These are phyloP conservation scores for Turritis glabra DNA, from an alignment of 345 rosid species.

Conservation along the genomic window DNA sequence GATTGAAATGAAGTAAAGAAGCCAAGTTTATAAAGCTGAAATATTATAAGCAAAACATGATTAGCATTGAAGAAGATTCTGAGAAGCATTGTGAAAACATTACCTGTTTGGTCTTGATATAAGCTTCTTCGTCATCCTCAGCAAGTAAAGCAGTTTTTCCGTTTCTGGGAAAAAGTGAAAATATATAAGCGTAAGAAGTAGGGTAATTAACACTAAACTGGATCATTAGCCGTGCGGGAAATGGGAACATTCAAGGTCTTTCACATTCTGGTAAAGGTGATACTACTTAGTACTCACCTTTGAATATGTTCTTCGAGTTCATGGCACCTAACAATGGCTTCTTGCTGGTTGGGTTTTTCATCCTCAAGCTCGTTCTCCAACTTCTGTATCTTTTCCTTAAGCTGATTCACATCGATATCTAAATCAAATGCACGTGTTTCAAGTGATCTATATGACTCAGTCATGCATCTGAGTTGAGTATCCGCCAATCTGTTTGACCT, in stretches of 20 bases:
- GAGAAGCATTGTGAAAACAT: background rate
- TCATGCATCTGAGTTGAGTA: conserved; percentile 93
- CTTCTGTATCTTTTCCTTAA: conserved; percentile 49
- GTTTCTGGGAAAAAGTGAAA: conserved; percentile 36
- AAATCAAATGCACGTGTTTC: conserved; percentile 74
- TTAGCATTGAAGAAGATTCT: background rate
- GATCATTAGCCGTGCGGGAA: no score
- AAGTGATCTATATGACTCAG: conserved; percentile 88
- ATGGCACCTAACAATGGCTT: conserved; percentile 60
- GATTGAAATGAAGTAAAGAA: background rate
- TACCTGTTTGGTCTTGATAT: conserved; percentile 68
- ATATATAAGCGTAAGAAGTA: background rate
- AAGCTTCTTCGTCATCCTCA: conserved; percentile 47
- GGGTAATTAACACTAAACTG: no score
- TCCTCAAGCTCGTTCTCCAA: conserved; percentile 67
- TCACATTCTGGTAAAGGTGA: background rate
- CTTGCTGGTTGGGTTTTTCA: conserved; percentile 58
- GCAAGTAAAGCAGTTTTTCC: conserved; percentile 48
- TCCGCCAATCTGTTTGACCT: conserved; percentile 82
- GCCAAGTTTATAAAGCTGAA: background rate
- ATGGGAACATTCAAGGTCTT: no score
- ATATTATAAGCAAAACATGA: background rate
- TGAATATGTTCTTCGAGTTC: conserved; percentile 80
- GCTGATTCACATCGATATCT: conserved; percentile 70
- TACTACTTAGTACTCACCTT: conserved; percentile 46